Percentiles rank a stretch among this genome's conserved stretches.
These are phyloP conservation scores for Tuber umbilicatum DNA, from an alignment of 495 filamentous ascomycete species.

Conservation along the genomic window DNA sequence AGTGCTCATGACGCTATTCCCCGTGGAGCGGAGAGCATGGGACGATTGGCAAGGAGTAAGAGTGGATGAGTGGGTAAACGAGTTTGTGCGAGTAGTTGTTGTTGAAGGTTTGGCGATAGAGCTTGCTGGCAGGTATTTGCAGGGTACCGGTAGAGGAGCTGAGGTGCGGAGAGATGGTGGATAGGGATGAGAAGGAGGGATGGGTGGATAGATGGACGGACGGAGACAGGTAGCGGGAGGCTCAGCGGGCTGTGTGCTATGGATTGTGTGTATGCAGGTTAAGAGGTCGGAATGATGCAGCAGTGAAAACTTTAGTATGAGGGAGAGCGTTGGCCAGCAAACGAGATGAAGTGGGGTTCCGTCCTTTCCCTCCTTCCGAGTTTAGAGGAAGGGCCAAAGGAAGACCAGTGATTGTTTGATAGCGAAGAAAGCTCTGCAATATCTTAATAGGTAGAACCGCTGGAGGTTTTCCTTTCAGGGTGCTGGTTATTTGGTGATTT, in stretches of 20 bases:
- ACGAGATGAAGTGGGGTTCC: neutral
- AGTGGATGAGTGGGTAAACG: slow-evolving; percentile 8
- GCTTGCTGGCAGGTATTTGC: neutral
- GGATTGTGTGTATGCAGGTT: neutral
- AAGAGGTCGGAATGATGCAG: neutral
- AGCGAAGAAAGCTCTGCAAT: neutral
- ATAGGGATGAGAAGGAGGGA: slow-evolving; percentile 5
- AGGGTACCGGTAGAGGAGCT: neutral
- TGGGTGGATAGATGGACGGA: slow-evolving; percentile 13
- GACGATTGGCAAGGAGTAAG: slow-evolving; percentile 17
- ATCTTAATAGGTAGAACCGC: neutral
- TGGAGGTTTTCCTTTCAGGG: neutral
- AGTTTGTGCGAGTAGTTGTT: slow-evolving; percentile 7
- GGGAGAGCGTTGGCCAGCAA: neutral
- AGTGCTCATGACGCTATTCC: slow-evolving; percentile 39
- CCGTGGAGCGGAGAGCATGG: slow-evolving; percentile 37
- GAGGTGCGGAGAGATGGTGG: neutral
- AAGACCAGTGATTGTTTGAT: neutral
- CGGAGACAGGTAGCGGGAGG: slow-evolving; percentile 4
- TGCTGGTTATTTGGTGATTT: neutral
- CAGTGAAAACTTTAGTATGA: neutral
- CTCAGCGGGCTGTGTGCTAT: neutral
- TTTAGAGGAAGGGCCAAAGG: neutral
- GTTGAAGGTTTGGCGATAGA: neutral
- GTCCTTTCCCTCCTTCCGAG: neutral